Evolutionary conservation across 2,329 filamentous ascomycete genomes (phyloP).

Genomic region (Stagonosporopsis chrysanthemi): DNA sequence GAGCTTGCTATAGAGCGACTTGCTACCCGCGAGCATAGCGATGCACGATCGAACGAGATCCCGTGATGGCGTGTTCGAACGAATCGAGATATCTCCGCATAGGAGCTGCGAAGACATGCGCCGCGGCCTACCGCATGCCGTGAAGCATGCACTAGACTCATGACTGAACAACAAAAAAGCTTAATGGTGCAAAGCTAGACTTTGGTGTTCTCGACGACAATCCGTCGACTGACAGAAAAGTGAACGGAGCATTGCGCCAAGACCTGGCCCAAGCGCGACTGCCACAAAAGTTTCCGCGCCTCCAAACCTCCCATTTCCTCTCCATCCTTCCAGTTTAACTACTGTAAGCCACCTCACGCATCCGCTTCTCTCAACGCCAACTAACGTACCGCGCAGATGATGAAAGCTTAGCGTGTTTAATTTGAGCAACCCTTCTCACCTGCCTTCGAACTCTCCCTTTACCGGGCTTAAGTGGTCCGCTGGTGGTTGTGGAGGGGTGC

Average conservation of each 20-base stretch:
- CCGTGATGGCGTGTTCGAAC: constrained; percentile 40
- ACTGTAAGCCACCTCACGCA: constrained; percentile 69
- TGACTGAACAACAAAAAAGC: constrained; percentile 7
- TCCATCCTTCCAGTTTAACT: constrained; percentile 99
- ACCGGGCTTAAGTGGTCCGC: constrained; percentile 88
- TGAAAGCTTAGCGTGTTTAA: constrained; percentile 98
- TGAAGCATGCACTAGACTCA: constrained; percentile 35
- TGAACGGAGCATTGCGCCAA: constrained; percentile 4
- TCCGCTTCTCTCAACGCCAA: constrained; percentile 13
- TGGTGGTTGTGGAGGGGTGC: constrained; percentile 70
- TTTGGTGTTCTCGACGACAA: constrained; percentile 3
- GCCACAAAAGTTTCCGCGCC: constrained; percentile 47
- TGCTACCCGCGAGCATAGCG: constrained; percentile 18
- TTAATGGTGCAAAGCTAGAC: not conserved
- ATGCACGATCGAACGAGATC: constrained; percentile 27
- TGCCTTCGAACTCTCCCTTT: constrained; percentile 82
- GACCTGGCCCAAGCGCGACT: constrained; percentile 31
- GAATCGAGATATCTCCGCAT: constrained; percentile 46
- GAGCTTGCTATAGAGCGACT: constrained; percentile 26
- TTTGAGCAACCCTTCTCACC: constrained; percentile 80
- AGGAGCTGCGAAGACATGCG: constrained; percentile 37
- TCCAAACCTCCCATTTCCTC: constrained; percentile 52
- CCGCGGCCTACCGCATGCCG: constrained; percentile 23
- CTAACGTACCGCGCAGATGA: constrained; percentile 72
- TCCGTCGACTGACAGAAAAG: constrained; percentile 18